A percentile compares a stretch with the other conserved stretches of the same genome.
Evolutionary conservation across 1,284 basidiomycete genomes (phyloP).

Genomic region (Rhodotorula sp.): DNA sequence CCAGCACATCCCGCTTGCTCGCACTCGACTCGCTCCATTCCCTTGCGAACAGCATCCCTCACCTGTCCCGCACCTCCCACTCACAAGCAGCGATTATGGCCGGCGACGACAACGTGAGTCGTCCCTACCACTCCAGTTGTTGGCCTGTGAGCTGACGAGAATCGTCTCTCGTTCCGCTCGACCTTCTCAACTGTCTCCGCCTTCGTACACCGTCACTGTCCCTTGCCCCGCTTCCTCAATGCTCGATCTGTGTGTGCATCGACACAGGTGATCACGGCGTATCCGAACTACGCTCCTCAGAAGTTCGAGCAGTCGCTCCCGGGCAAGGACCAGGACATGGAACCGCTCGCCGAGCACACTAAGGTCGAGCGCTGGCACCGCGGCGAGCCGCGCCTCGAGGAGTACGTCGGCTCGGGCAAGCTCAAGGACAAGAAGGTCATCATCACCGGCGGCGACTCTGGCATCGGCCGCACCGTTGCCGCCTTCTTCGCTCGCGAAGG

Average conservation of each 20-base stretch:
- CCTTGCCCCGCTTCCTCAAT: too few species aligned
- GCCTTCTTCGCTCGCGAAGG: constrained; percentile 67
- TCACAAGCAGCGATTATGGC: too few species aligned
- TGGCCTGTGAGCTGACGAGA: too few species aligned
- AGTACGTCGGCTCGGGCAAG: constrained; percentile 56
- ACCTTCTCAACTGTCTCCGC: too few species aligned
- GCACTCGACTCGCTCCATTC: too few species aligned
- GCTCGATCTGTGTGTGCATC: constrained; percentile 6
- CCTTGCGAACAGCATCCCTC: too few species aligned
- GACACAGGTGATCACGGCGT: constrained; percentile 33
- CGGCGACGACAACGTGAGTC: too few species aligned
- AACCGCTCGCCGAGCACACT: constrained; percentile 42
- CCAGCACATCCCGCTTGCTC: too few species aligned
- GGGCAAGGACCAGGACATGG: constrained; percentile 54
- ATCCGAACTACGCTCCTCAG: constrained; percentile 33
- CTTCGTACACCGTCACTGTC: too few species aligned
- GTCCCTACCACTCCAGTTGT: too few species aligned
- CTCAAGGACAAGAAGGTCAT: constrained; percentile 62
- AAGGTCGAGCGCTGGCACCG: constrained; percentile 62
- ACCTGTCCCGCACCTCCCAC: too few species aligned
- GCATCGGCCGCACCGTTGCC: constrained; percentile 65
- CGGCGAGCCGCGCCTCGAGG: constrained; percentile 61
- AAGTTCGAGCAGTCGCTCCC: constrained; percentile 56
- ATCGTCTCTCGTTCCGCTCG: too few species aligned
- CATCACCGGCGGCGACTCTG: constrained; percentile 60